A percentile compares a stretch with the other conserved stretches of the same genome.
Conservation (phyloP, 768 basidiomycete genomes). For the Leccinum longicurvipes region DNA sequence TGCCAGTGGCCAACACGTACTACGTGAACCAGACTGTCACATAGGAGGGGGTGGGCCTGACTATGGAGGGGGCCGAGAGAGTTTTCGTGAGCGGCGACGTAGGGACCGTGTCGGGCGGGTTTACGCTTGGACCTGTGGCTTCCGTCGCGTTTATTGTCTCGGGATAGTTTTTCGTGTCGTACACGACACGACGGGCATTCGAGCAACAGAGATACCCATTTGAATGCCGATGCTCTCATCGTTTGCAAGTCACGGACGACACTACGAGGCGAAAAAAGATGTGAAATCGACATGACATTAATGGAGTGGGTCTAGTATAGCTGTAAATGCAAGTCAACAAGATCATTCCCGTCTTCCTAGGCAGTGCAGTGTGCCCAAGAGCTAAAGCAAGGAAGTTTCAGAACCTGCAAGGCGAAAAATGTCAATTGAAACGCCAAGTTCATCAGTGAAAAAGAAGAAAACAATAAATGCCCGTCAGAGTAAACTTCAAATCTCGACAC, state of each 20-base stretch:
- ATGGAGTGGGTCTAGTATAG: background rate
- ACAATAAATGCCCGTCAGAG: background rate
- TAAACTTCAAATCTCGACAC: constrained; percentile 17
- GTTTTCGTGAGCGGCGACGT: constrained; percentile 18
- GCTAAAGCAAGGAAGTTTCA: background rate
- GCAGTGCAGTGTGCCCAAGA: background rate
- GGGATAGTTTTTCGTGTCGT: background rate
- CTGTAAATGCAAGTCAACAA: background rate
- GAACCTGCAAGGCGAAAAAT: background rate
- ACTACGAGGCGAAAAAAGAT: no score
- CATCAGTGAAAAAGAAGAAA: background rate
- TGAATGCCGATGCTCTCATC: no score
- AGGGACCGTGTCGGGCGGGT: constrained; percentile 1
- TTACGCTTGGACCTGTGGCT: constrained; percentile 24
- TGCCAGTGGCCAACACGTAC: constrained; percentile 52
- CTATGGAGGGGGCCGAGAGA: background rate
- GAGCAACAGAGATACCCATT: no score
- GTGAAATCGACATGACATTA: no score
- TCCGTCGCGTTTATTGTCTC: constrained; percentile 22
- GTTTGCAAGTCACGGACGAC: no score
- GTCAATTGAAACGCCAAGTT: background rate
- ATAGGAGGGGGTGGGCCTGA: constrained; percentile 31
- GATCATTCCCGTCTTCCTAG: background rate
- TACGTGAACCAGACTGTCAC: constrained; percentile 35
- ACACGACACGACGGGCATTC: background rate